A percentile compares a stretch with the other conserved stretches of the same genome.
phyloP scores from a whole-genome alignment of 208 protist species.

The Leishmania arabica region DNA sequence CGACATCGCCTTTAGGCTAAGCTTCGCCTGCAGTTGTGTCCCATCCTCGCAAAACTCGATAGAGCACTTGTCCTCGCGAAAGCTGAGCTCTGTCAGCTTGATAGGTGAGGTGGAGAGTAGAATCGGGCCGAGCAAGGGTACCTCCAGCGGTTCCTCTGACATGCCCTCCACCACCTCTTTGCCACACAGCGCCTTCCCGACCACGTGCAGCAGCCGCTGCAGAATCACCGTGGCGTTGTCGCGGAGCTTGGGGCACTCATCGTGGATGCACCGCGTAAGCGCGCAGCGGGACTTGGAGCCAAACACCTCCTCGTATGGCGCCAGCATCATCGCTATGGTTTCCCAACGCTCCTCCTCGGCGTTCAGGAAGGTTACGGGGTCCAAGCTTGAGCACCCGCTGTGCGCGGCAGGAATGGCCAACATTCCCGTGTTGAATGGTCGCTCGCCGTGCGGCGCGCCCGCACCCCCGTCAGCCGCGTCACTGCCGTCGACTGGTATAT shows the following conservation, averaged over 20 bases:
- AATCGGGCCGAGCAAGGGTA: conserved; percentile 52
- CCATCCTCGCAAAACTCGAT: conserved; percentile 42
- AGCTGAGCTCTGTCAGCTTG: conserved; percentile 32
- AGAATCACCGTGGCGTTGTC: conserved; percentile 29
- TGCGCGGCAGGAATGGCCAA: conserved; percentile 14
- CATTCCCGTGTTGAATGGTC: neutral
- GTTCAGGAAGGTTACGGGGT: conserved; percentile 44
- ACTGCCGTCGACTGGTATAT: neutral
- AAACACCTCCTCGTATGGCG: conserved; percentile 53
- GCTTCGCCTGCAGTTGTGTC: conserved; percentile 33
- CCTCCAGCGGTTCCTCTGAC: conserved; percentile 33
- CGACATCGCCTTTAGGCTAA: conserved; percentile 38
- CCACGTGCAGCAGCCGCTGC: conserved; percentile 38
- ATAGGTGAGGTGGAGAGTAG: conserved; percentile 52
- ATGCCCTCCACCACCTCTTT: conserved; percentile 33
- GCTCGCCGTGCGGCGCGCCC: neutral
- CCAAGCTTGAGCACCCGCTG: conserved; percentile 24
- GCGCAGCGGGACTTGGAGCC: conserved; percentile 37
- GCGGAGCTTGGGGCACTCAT: conserved; percentile 40
- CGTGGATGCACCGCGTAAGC: conserved; percentile 46
- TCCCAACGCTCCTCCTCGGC: conserved; percentile 43
- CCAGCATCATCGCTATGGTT: conserved; percentile 33
- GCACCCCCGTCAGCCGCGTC: neutral
- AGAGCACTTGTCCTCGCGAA: conserved; percentile 45
- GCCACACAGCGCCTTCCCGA: conserved; percentile 33